Percentiles rank a stretch among this genome's conserved stretches.
phyloP scores from a whole-genome alignment of 2,329 filamentous ascomycete genomes.

The Verticillium klebahnii region DNA sequence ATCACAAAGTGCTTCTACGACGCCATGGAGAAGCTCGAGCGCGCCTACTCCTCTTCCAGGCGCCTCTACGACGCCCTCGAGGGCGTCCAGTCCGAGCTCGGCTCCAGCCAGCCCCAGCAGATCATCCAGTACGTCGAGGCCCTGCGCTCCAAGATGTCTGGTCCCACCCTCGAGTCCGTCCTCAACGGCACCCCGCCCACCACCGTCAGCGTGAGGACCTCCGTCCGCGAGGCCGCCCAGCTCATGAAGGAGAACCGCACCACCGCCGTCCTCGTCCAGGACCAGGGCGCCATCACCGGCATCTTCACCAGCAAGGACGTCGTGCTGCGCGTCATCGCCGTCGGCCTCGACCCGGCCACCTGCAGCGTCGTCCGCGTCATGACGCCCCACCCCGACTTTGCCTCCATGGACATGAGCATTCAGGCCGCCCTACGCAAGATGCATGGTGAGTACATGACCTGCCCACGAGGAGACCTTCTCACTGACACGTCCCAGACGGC shows the following conservation, averaged over 20 bases:
- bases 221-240: slow-evolving; percentile 90
- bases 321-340: slow-evolving; percentile 94
- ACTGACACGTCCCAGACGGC: slow-evolving; percentile 61
- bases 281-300: slow-evolving; percentile 94
- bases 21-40: slow-evolving; percentile 98
- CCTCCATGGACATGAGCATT: slow-evolving; percentile 98
- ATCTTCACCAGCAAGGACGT: slow-evolving; percentile 99
- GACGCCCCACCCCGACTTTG: slow-evolving; percentile 98
- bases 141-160: slow-evolving; percentile 93
- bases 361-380: slow-evolving; percentile 98
- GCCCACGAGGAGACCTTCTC: background rate
- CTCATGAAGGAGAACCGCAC: slow-evolving; percentile 99
- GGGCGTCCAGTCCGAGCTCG: slow-evolving; percentile 94
- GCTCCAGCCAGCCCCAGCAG: slow-evolving; percentile 93
- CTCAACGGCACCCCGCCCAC: slow-evolving; percentile 87
- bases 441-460: slow-evolving; percentile 66
- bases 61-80: slow-evolving; percentile 97
- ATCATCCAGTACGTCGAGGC: slow-evolving; percentile 99
- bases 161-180: slow-evolving; percentile 91
- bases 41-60: slow-evolving; percentile 94
- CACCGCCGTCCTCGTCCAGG: slow-evolving; percentile 91
- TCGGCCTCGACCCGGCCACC: slow-evolving; percentile 85
- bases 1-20: slow-evolving; percentile 99
- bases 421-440: slow-evolving; percentile 97
- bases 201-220: slow-evolving; percentile 92